These are phyloP conservation scores for Lachancea mirantina DNA, from an alignment of 805 yeast genomes.

Conservation along the genomic window DNA sequence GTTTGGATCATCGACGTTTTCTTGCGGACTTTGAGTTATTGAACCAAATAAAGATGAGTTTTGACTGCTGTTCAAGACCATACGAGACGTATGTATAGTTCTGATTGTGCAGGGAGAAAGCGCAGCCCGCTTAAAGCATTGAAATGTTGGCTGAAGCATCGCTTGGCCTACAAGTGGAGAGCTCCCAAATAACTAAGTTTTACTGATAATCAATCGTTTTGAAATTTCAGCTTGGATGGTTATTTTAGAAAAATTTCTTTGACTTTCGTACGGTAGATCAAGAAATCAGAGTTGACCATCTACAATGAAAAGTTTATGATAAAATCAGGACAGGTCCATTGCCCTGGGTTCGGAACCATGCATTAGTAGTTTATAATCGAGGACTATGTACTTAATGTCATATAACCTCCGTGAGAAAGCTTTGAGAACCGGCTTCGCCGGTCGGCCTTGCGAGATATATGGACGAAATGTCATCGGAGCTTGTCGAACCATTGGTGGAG, in stretches of 20 bases:
- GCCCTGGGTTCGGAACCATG: no score
- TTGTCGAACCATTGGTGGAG: slow-evolving; percentile 3
- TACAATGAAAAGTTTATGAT: no score
- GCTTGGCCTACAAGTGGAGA: no score
- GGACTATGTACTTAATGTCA: no score
- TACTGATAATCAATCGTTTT: no score
- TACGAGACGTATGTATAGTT: slow-evolving; percentile 3
- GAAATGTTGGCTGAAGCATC: slow-evolving; percentile 3
- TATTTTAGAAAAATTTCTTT: no score
- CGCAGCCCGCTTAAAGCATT: slow-evolving; percentile 1
- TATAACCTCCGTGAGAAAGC: slow-evolving; percentile 6
- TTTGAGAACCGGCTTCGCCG: slow-evolving; percentile 7
- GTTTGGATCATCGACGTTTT: slow-evolving; percentile 14
- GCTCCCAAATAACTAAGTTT: no score
- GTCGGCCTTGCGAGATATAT: slow-evolving; percentile 5
- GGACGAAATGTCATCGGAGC: slow-evolving; percentile 2
- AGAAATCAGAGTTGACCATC: no score
- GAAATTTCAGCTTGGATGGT: no score
- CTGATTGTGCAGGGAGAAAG: neutral
- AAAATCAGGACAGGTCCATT: no score
- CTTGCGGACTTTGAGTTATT: slow-evolving; percentile 17
- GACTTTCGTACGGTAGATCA: no score
- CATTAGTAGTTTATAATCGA: no score
- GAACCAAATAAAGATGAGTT: slow-evolving; percentile 18
- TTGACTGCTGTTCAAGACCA: neutral